Conservation (phyloP, 805 yeast genomes). For the Wickerhamiella nectarea region DNA sequence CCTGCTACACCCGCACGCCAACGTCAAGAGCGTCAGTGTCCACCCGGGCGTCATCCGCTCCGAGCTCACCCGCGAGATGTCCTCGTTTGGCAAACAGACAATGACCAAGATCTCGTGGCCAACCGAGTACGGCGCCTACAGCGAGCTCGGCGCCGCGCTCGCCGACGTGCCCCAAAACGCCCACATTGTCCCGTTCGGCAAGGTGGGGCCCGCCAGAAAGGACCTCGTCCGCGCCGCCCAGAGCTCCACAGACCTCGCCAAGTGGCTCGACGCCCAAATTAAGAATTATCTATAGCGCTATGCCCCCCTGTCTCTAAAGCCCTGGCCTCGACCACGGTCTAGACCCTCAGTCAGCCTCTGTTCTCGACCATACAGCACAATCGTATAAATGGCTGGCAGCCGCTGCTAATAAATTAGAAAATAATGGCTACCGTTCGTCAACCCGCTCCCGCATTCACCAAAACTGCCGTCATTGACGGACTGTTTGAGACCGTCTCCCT, state of each 20-base stretch:
- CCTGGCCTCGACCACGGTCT: neutral
- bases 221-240: constrained; percentile 28
- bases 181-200: constrained; percentile 34
- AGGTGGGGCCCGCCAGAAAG: constrained; percentile 26
- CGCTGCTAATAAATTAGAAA: neutral
- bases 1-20: constrained; percentile 23
- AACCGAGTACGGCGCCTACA: constrained; percentile 32
- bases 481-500: constrained; percentile 83
- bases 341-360: neutral
- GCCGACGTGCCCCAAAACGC: constrained; percentile 18
- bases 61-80: constrained; percentile 25
- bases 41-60: constrained; percentile 33
- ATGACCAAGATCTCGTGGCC: constrained; percentile 11
- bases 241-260: constrained; percentile 9
- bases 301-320: neutral
- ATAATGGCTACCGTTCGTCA: constrained; percentile 12
- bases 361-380: too few species aligned
- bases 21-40: constrained; percentile 26
- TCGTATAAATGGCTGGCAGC: too few species aligned
- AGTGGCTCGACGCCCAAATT: constrained; percentile 1
- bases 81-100: neutral
- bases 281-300: neutral
- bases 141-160: constrained; percentile 33
- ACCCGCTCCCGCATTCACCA: constrained; percentile 83
- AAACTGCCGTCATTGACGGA: constrained; percentile 95